Conservation (phyloP, 73 alveolate genomes). For the Symbiodinium pilosum region DNA sequence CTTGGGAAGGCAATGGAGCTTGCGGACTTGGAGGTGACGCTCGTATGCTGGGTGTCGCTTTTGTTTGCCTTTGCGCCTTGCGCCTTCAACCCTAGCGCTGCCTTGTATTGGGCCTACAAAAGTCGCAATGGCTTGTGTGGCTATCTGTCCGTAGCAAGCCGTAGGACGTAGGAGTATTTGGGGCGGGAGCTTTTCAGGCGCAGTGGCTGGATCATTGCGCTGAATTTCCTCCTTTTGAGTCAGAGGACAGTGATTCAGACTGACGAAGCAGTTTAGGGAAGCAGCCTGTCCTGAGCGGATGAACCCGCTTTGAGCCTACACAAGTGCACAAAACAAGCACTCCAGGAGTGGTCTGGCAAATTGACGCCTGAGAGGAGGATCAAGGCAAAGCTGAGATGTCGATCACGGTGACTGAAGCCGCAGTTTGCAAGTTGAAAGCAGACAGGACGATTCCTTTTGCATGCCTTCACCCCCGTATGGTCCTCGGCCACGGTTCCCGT, state of each 20-base stretch:
- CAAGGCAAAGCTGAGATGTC: background rate
- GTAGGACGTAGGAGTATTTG: background rate
- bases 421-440: too few relatives aligned
- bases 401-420: background rate
- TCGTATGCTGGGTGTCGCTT: background rate
- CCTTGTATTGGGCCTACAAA: too few relatives aligned
- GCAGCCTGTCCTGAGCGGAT: too few relatives aligned
- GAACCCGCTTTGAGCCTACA: too few relatives aligned
- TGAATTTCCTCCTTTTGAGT: background rate
- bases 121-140: too few relatives aligned
- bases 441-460: background rate
- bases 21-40: background rate
- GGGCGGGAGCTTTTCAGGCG: background rate
- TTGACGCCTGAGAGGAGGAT: background rate
- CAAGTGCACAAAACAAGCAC: background rate
- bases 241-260: background rate
- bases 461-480: background rate
- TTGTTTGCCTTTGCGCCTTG: too few relatives aligned
- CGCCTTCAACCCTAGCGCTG: too few relatives aligned
- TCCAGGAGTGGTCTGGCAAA: background rate
- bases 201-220: slow-evolving; percentile 4
- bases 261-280: background rate
- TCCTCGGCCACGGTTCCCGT: background rate
- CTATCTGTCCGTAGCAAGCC: too few relatives aligned
- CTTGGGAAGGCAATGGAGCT: slow-evolving; percentile 1